Base-by-base conservation (phyloP, 2,329 filamentous ascomycete species). In the Cryphonectria radicalis region DNA sequence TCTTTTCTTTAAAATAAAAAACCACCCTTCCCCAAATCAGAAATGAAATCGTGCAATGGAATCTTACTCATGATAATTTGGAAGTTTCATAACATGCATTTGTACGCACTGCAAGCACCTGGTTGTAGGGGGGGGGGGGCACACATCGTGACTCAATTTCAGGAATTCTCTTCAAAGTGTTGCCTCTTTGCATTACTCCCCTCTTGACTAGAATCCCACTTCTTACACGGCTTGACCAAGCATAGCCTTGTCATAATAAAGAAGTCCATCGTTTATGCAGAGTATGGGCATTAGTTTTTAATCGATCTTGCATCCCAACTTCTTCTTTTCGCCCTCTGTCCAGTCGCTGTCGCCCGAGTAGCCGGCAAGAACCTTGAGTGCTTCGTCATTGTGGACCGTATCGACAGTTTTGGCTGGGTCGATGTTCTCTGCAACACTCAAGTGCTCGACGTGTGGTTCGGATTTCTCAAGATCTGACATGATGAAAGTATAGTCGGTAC, bases 181-280 rank as follows among this genome's bases (percentile, higher is more conserved):
- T 10, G 37, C 6, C 37, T 40, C 37, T 40, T 40, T 40, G 37
- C 37, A 40, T 40, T 11, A 10, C 10, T 40, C 37, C 37, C 37
- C 37, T 11, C 37, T 40, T 4, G 32, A 4, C 32, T 32, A 3
- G 32, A 32, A 32, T 32, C 4, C 3, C 4, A 32, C 32, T 4
- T 32, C 32, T 32, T 32, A 32, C 3, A 32, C 85, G 63, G 86
- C 86, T 74, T 88, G 85, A 0, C 82, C 84, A 22, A 88, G 76
- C 83, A 88, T 87, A 2, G 85, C 84, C 75, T 87, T 86, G 73
- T 86, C 84, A 62, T 85, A 85, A 70, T 85, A 86, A 73, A 85
- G 83, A 25, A 86, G 76, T 0, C 78, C 80, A 71, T 84, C 85
- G 0, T 83, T 85, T 8, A 81, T 74, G 69, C 82, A 84, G 0